These are phyloP conservation scores for Blastocystis sp. DNA, from an alignment of 352 stramenopile species.

Conservation along the genomic window DNA sequence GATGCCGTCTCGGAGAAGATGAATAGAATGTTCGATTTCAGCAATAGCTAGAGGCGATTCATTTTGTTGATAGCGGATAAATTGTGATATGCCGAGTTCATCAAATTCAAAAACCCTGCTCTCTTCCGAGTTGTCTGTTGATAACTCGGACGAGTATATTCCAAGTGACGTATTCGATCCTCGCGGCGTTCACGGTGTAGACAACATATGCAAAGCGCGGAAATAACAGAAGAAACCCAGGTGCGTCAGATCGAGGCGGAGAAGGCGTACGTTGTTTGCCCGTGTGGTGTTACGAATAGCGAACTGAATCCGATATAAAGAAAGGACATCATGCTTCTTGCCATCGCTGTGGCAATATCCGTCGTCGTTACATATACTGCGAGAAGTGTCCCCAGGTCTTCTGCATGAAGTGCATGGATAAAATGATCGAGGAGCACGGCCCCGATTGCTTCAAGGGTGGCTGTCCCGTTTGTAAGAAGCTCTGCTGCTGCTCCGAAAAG, in stretches of 20 bases:
- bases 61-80: too few relatives aligned
- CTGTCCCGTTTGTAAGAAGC: conserved; percentile 58
- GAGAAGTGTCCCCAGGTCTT: conserved; percentile 46
- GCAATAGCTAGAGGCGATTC: too few relatives aligned
- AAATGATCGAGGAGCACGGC: conserved; percentile 58
- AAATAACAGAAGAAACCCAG: conserved; percentile 12
- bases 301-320: conserved; percentile 5
- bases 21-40: too few relatives aligned
- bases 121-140: background rate
- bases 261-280: conserved; percentile 1
- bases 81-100: background rate
- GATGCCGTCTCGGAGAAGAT: too few relatives aligned
- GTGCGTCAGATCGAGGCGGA: background rate
- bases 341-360: conserved; percentile 55
- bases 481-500: conserved; percentile 59
- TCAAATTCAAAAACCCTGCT: background rate
- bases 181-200: background rate
- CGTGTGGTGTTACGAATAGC: background rate
- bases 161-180: conserved; percentile 25
- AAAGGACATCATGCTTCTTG: conserved; percentile 43
- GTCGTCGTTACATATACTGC: conserved; percentile 40
- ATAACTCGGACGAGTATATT: conserved; percentile 49
- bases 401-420: conserved; percentile 57
- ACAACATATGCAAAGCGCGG: conserved; percentile 13
- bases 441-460: conserved; percentile 42